Conservation (phyloP, 371 early-diverging fungal genomes). For the Nematocida parisii region DNA sequence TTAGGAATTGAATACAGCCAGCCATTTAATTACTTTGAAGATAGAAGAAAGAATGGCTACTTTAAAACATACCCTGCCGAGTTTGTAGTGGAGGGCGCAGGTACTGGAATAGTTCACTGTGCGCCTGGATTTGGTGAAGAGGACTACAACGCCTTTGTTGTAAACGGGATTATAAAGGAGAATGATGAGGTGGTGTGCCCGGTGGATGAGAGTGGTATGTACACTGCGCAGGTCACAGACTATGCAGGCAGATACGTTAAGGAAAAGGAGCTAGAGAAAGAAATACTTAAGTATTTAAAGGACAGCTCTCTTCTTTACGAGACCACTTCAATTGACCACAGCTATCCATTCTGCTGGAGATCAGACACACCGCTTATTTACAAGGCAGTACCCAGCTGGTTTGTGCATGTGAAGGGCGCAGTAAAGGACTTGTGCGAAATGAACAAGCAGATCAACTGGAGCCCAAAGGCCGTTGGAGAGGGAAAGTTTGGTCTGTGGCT, state of each 20-base stretch:
- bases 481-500: slow-evolving; percentile 99
- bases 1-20: slow-evolving; percentile 84
- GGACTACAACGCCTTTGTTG: slow-evolving; percentile 91
- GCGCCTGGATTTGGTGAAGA: slow-evolving; percentile 99
- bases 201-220: slow-evolving; percentile 83
- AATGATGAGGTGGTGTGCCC: slow-evolving; percentile 83
- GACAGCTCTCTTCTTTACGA: slow-evolving; percentile 54
- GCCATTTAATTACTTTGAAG: slow-evolving; percentile 80
- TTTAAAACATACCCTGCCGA: slow-evolving; percentile 81
- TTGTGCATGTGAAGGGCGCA: slow-evolving; percentile 83
- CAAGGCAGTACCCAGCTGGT: slow-evolving; percentile 96
- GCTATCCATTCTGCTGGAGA: slow-evolving; percentile 92
- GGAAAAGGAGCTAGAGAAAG: slow-evolving; percentile 86
- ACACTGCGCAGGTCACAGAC: slow-evolving; percentile 77
- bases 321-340: slow-evolving; percentile 74
- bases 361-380: slow-evolving; percentile 98
- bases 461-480: slow-evolving; percentile 91
- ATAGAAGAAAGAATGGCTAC: slow-evolving; percentile 72
- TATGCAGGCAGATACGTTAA: slow-evolving; percentile 83
- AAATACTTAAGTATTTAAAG: slow-evolving; percentile 76
- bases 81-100: slow-evolving; percentile 88
- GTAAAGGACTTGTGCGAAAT: slow-evolving; percentile 80
- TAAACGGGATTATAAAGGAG: slow-evolving; percentile 78
- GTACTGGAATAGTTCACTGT: slow-evolving; percentile 98
- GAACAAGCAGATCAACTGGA: slow-evolving; percentile 88